phyloP scores from a whole-genome alignment of 345 rosid species.

The Alliaria petiolata region DNA sequence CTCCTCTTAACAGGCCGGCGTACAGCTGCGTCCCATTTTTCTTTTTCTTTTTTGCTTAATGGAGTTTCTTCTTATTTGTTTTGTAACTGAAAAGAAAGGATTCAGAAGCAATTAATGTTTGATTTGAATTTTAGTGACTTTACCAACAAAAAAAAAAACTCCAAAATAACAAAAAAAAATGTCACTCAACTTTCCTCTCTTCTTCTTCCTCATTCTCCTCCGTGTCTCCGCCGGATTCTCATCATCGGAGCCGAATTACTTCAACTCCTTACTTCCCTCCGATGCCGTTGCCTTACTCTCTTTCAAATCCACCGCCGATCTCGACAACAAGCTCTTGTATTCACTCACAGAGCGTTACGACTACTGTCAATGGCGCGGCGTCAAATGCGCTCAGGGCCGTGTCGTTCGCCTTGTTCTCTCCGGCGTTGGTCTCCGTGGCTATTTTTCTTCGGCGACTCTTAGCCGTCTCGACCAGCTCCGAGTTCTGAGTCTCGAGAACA shows the following conservation, averaged over 20 bases:
- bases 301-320: constrained; percentile 84
- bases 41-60: not conserved
- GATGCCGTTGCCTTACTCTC: constrained; percentile 78
- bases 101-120: constrained; percentile 9
- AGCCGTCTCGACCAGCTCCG: constrained; percentile 94
- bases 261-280: constrained; percentile 47
- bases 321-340: constrained; percentile 66
- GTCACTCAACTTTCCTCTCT: constrained; percentile 18
- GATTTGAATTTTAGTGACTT: not conserved
- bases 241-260: constrained; percentile 33
- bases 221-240: constrained; percentile 28
- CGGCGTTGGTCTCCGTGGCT: constrained; percentile 59
- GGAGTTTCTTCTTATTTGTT: not conserved
- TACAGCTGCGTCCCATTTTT: constrained; percentile 17
- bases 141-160: not conserved
- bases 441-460: constrained; percentile 53
- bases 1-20: too few relatives aligned
- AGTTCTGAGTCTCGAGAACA: constrained; percentile 63
- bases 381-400: constrained; percentile 75
- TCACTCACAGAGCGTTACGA: constrained; percentile 78
- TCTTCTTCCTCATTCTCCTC: constrained; percentile 13
- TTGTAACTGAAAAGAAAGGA: not conserved
- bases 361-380: constrained; percentile 94
- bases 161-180: constrained; percentile 11
- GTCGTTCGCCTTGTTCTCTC: constrained; percentile 66